Evolutionary conservation across 2,329 filamentous ascomycete species (phyloP).

Genomic region (Knufia fluminis): DNA sequence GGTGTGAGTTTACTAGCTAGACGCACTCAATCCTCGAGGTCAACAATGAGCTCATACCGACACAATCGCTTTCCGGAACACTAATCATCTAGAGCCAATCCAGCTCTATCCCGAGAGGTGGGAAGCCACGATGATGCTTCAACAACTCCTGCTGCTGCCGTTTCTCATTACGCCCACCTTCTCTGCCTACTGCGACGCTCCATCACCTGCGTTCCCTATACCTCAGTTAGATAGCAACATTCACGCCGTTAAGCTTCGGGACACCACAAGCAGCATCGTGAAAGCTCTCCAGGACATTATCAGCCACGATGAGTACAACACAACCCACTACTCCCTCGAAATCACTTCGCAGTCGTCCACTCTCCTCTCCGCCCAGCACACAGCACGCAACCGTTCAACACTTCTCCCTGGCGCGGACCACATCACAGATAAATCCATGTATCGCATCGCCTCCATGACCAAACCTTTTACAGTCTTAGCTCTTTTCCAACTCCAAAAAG

Average conservation of each 20-base stretch:
- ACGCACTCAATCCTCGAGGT: too few species aligned
- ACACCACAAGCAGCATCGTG: slow-evolving; percentile 9
- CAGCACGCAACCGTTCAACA: slow-evolving; percentile 13
- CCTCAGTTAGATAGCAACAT: slow-evolving; percentile 10
- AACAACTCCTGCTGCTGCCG: neutral
- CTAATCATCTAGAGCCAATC: slow-evolving; percentile 10
- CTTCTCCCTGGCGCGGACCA: slow-evolving; percentile 16
- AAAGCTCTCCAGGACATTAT: slow-evolving; percentile 3
- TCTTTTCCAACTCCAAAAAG: slow-evolving; percentile 24
- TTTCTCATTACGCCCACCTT: neutral
- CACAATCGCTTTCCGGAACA: neutral
- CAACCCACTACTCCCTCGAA: slow-evolving; percentile 21
- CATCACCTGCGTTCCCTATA: slow-evolving; percentile 15
- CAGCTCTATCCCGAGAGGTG: neutral
- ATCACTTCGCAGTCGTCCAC: slow-evolving; percentile 16
- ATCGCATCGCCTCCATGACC: slow-evolving; percentile 25
- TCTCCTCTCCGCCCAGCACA: slow-evolving; percentile 18
- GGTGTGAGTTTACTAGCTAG: too few species aligned
- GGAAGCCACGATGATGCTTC: neutral
- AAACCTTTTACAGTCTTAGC: slow-evolving; percentile 25
- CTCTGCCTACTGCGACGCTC: slow-evolving; percentile 9
- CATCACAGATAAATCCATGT: slow-evolving; percentile 19
- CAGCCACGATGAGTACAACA: slow-evolving; percentile 11
- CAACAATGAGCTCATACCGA: too few species aligned
- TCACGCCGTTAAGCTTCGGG: slow-evolving; percentile 5